Conservation (phyloP, 257 asterid genomes). For the Ballota nigra region DNA sequence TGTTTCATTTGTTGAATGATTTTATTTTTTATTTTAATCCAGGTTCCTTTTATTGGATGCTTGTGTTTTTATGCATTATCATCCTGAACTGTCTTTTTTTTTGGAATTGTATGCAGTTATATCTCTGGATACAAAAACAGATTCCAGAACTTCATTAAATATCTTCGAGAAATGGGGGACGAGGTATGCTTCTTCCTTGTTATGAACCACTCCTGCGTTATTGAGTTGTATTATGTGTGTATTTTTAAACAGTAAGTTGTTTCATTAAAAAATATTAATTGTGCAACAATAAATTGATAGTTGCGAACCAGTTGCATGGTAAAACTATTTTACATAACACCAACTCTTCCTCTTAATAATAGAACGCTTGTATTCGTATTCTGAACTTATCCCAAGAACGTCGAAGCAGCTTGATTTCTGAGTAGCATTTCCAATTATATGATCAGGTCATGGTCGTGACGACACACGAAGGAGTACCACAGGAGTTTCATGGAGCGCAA, state of each 20-base stretch:
- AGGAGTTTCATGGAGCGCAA: constrained; percentile 95
- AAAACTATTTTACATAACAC: not conserved
- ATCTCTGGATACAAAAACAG: constrained; percentile 96
- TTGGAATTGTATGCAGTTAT: constrained; percentile 59
- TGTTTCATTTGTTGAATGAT: constrained; percentile 10
- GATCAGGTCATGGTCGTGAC: constrained; percentile 97
- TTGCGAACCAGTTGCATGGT: not conserved
- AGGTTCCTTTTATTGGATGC: not conserved
- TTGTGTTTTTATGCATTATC: not conserved
- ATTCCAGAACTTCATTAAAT: constrained; percentile 93
- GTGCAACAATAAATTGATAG: not conserved
- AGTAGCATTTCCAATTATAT: constrained; percentile 6
- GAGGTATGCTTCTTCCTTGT: constrained; percentile 58
- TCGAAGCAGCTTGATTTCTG: not conserved
- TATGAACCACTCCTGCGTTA: not conserved
- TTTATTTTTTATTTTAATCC: not conserved
- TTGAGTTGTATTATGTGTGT: not conserved
- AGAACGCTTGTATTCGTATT: not conserved
- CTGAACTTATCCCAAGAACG: not conserved
- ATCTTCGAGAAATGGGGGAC: constrained; percentile 99
- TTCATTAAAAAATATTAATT: not conserved
- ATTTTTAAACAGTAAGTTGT: not conserved
- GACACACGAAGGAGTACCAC: constrained; percentile 96
- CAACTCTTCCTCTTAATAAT: not conserved
- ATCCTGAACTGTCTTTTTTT: not conserved